A percentile compares a stretch with the other conserved stretches of the same genome.
These are phyloP conservation scores for Fistulifera pelliculosa DNA, from an alignment of 108 stramenopile species.

Conservation along the genomic window DNA sequence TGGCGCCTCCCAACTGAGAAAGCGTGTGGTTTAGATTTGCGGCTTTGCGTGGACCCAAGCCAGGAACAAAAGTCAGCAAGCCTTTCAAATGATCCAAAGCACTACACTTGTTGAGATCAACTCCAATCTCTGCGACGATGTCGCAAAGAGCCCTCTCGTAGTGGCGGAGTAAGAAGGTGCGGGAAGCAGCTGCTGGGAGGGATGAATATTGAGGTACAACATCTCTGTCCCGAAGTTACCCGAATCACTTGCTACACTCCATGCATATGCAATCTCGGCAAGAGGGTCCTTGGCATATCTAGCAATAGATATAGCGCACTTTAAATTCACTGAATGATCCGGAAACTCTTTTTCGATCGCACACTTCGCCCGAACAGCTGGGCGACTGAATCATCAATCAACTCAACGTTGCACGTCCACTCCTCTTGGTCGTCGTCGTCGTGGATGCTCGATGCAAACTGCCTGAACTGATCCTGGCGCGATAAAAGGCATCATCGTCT, in stretches of 20 bases:
- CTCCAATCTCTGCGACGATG: slow-evolving; percentile 80
- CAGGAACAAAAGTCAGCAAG: slow-evolving; percentile 85
- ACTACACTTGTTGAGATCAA: slow-evolving; percentile 77
- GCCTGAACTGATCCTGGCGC: slow-evolving; percentile 39
- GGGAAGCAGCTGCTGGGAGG: slow-evolving; percentile 75
- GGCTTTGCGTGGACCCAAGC: slow-evolving; percentile 90
- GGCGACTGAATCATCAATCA: slow-evolving; percentile 77
- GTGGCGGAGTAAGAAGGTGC: slow-evolving; percentile 59
- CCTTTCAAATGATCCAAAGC: slow-evolving; percentile 64
- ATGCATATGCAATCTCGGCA: slow-evolving; percentile 76
- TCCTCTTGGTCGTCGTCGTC: slow-evolving; percentile 59
- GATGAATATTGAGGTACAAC: slow-evolving; percentile 86
- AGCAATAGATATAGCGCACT: slow-evolving; percentile 75
- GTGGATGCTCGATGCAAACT: slow-evolving; percentile 38
- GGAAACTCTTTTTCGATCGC: slow-evolving; percentile 87
- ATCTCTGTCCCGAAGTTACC: slow-evolving; percentile 82
- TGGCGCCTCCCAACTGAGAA: slow-evolving; percentile 51
- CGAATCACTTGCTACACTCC: slow-evolving; percentile 84
- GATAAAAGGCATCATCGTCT: slow-evolving; percentile 79
- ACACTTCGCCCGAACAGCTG: slow-evolving; percentile 81
- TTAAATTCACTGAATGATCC: slow-evolving; percentile 66
- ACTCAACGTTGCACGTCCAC: slow-evolving; percentile 80
- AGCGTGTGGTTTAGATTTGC: slow-evolving; percentile 74
- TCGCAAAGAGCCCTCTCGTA: slow-evolving; percentile 80
- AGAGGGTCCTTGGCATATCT: slow-evolving; percentile 84